Evolutionary conservation across 148 eudicot genomes (phyloP).

Genomic region (Rhododendron williamsianum): DNA sequence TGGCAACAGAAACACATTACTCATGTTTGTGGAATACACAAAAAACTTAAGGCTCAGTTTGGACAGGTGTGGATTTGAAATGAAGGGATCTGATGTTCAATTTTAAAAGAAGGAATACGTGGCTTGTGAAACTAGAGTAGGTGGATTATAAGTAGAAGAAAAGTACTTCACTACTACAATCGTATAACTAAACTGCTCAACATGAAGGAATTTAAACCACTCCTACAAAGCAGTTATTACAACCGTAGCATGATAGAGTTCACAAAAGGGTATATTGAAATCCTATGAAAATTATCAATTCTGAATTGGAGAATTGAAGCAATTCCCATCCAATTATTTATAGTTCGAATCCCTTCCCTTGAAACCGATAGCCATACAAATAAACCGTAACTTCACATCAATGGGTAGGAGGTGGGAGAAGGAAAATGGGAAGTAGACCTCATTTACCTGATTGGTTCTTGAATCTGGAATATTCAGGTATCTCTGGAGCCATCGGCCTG

Average conservation of each 20-base stretch:
- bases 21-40: neutral
- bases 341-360: neutral
- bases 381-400: neutral
- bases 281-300: neutral
- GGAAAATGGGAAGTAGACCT: neutral
- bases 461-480: conserved; percentile 23
- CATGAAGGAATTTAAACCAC: neutral
- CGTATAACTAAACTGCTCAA: neutral
- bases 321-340: neutral
- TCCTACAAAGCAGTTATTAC: neutral
- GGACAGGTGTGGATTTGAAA: neutral
- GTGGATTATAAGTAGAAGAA: neutral
- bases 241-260: neutral
- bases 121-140: neutral
- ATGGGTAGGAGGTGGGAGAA: neutral
- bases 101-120: neutral
- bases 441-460: conserved; percentile 42
- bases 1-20: neutral
- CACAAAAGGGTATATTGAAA: neutral
- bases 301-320: neutral
- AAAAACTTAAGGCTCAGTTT: neutral
- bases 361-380: neutral
- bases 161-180: neutral
- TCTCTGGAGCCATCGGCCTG: conserved; percentile 24
- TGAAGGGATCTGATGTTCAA: neutral